Base-by-base conservation (phyloP, 768 basidiomycete species). In the Leccinellum albellum region DNA sequence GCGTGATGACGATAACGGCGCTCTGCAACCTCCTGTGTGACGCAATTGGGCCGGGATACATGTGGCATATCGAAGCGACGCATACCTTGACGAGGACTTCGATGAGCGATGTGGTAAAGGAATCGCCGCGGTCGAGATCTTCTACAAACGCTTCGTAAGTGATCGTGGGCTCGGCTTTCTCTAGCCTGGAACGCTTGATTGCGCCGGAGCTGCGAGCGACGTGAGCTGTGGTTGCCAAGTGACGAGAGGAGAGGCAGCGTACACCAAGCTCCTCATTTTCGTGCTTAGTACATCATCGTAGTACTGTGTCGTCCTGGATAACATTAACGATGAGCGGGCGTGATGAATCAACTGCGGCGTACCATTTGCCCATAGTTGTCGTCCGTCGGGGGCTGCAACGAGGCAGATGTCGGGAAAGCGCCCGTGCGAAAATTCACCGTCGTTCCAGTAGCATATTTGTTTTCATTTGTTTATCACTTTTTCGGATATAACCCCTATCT, bases 251-350 rank as follows among this genome's bases (percentile, higher is more conserved):
- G 35, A 15, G 5, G 15, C 31, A 9, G 70, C 89, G 66, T 82
- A 92, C 90, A 91, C 85, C 65, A 92, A 67, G 63, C 76, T 83
- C 74, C 86, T 89, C 62, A 92, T 78, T 82, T 91, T 92, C 58
- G 82, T 76, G 62, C 81, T 79, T 10, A 92, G 74, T 33, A 91
- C 83, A 66, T 88, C 82, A 73, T 92, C 90, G 58, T 82, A 79
- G 65, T 87, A 83, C 68, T 84, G 82, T 42, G 82, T 73, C 17
- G 87, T 88, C 89, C 89, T 91, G 66, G 54, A 45, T 26, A 23
- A 23, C 20, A 21, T 5, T 8, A 10, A 1, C 29, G 1, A 1
- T 12, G 28, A 58, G 63, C 49, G 32, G 29, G 17, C 8, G 8
- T 12, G 54, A 61, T 57, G 28, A 49, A 54, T 29, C 7, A 13